phyloP scores from a whole-genome alignment of 352 stramenopile genomes.

The Globisporangium megalacanthum region DNA sequence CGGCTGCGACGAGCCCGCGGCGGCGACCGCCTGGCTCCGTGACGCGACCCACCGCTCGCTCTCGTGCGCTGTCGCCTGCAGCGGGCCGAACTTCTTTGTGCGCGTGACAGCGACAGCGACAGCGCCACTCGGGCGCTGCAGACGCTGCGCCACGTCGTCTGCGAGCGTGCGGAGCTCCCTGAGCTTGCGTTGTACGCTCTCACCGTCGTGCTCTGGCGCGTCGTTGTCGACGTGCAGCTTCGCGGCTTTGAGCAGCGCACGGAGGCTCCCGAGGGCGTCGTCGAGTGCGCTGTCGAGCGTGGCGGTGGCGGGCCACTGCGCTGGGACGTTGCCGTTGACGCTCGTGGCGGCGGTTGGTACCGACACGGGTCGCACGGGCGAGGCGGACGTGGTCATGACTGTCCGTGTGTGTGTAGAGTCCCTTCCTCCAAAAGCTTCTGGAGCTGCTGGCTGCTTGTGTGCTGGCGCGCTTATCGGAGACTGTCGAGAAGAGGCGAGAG shows the following conservation, averaged over 20 bases:
- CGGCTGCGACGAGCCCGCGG: slow-evolving; percentile 38
- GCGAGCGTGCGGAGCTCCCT: slow-evolving; percentile 8
- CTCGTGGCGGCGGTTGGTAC: background rate
- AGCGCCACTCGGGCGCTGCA: background rate
- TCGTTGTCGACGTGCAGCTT: slow-evolving; percentile 17
- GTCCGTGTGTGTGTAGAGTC: no score
- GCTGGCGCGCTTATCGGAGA: background rate
- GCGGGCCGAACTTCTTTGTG: slow-evolving; percentile 40
- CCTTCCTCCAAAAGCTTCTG: no score
- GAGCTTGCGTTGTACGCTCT: slow-evolving; percentile 6
- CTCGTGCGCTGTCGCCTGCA: slow-evolving; percentile 35
- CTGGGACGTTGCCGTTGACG: background rate
- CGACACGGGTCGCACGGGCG: slow-evolving; percentile 1
- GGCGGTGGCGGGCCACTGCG: background rate
- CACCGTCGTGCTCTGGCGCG: background rate
- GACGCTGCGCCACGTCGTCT: slow-evolving; percentile 23
- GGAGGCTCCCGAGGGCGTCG: slow-evolving; percentile 21
- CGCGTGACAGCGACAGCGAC: background rate
- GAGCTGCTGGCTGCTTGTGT: background rate
- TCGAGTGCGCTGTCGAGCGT: slow-evolving; percentile 19
- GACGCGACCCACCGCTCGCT: slow-evolving; percentile 23
- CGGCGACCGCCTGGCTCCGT: background rate
- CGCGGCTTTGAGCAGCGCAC: slow-evolving; percentile 8
- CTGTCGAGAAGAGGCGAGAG: no score
- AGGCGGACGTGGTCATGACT: no score